Percentiles rank a stretch among this genome's conserved stretches.
Evolutionary conservation across 23 red algal genomes (phyloP).

Genomic region (Chondrus crispus): DNA sequence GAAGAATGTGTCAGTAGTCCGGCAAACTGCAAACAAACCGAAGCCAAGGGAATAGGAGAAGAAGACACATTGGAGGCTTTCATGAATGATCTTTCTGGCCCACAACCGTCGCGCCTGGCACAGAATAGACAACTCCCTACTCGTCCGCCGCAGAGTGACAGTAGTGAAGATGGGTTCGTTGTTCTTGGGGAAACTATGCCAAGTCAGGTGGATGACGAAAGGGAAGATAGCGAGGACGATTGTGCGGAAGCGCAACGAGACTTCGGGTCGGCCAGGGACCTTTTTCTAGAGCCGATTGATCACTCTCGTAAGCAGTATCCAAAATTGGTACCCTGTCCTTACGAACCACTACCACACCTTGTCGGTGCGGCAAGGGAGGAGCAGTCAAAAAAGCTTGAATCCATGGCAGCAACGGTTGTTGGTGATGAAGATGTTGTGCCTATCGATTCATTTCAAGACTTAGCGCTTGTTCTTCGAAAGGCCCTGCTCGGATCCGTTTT

Average conservation of each 20-base stretch:
- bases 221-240: not conserved
- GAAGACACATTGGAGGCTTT: conserved; percentile 44
- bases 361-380: not conserved
- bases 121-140: not conserved
- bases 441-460: conserved; percentile 29
- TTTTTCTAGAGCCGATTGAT: conserved; percentile 30
- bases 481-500: not conserved
- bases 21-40: not conserved
- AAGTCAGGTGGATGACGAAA: not conserved
- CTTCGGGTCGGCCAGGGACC: not conserved
- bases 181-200: not conserved
- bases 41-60: not conserved
- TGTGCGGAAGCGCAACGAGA: not conserved
- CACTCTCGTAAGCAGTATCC: not conserved
- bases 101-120: not conserved
- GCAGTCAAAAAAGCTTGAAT: not conserved
- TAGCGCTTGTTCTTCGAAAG: conserved; percentile 9
- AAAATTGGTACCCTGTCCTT: not conserved
- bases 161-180: not conserved
- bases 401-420: not conserved
- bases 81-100: not conserved
- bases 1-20: not conserved
- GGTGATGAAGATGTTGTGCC: not conserved
- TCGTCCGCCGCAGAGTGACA: not conserved
- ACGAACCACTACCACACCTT: conserved; percentile 37